Conservation (phyloP, 139 green algal genomes). For the Eudorina sp. region DNA sequence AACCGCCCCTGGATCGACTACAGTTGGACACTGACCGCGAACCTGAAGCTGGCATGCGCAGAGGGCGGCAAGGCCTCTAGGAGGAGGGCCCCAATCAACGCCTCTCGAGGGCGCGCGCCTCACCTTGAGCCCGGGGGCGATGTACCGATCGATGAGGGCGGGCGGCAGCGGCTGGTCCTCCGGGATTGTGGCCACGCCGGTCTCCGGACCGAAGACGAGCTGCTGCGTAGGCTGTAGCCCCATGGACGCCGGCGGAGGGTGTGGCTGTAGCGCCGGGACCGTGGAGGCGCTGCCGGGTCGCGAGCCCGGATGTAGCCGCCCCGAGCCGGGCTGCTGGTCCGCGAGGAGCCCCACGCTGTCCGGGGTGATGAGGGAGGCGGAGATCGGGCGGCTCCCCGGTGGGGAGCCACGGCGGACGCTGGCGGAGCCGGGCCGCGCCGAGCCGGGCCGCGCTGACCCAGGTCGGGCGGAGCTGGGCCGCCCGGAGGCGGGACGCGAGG, state of each 20-base stretch:
- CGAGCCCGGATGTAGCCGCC: neutral
- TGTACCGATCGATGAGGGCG: conserved; percentile 28
- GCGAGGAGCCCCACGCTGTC: conserved; percentile 8
- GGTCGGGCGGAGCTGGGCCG: neutral
- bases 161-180: conserved; percentile 14
- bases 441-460: neutral
- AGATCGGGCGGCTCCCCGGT: conserved; percentile 11
- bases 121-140: conserved; percentile 39
- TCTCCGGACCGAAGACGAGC: neutral
- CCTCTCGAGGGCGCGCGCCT: no score
- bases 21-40: no score
- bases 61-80: no score
- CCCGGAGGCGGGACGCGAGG: conserved; percentile 8
- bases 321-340: neutral
- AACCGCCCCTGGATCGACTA: no score
- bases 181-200: neutral
- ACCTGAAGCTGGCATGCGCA: no score
- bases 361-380: conserved; percentile 13
- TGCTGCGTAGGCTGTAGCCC: neutral
- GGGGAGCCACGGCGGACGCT: neutral
- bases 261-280: neutral
- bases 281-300: neutral
- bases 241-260: neutral
- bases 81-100: no score
- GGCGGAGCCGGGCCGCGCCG: conserved; percentile 2